A percentile compares a stretch with the other conserved stretches of the same genome.
Evolutionary conservation across 164 flowering plant genomes (phyloP).

Genomic region (Vitis rupestris): DNA sequence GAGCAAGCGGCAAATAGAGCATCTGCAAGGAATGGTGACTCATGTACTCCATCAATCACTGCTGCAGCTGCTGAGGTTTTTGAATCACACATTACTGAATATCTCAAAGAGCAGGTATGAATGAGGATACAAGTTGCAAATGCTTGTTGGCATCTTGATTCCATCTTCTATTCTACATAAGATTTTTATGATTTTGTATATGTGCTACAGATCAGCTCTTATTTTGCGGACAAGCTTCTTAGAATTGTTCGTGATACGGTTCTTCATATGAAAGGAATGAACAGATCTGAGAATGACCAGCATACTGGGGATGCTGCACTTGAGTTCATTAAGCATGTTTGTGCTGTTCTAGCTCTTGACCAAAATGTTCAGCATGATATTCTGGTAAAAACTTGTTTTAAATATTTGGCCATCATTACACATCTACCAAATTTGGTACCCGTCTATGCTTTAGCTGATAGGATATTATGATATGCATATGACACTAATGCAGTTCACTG

Average conservation of each 20-base stretch:
- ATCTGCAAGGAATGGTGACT: constrained; percentile 39
- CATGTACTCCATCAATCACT: constrained; percentile 87
- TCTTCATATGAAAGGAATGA: constrained; percentile 47
- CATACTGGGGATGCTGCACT: constrained; percentile 68
- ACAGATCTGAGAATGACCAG: constrained; percentile 29
- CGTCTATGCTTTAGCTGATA: too few relatives aligned
- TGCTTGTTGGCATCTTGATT: constrained; percentile 1
- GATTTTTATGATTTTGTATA: constrained; percentile 1
- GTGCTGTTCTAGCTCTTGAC: constrained; percentile 89
- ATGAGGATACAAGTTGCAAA: neutral
- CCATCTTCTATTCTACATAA: neutral
- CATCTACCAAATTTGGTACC: neutral
- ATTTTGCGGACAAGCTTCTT: constrained; percentile 76
- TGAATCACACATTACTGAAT: constrained; percentile 51
- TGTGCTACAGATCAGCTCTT: constrained; percentile 67
- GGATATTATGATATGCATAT: neutral
- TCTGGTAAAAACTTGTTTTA: constrained; percentile 51
- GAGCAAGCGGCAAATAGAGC: constrained; percentile 50
- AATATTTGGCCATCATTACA: neutral
- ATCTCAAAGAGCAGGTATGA: constrained; percentile 68
- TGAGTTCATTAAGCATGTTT: constrained; percentile 90
- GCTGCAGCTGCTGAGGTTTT: constrained; percentile 66
- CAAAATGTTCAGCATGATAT: constrained; percentile 85
- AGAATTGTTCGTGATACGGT: constrained; percentile 58
- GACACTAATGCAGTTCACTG: neutral